Percentiles rank a stretch among this genome's conserved stretches.
Conservation (phyloP, 2,329 filamentous ascomycete species). For the Penicillium glabrum region DNA sequence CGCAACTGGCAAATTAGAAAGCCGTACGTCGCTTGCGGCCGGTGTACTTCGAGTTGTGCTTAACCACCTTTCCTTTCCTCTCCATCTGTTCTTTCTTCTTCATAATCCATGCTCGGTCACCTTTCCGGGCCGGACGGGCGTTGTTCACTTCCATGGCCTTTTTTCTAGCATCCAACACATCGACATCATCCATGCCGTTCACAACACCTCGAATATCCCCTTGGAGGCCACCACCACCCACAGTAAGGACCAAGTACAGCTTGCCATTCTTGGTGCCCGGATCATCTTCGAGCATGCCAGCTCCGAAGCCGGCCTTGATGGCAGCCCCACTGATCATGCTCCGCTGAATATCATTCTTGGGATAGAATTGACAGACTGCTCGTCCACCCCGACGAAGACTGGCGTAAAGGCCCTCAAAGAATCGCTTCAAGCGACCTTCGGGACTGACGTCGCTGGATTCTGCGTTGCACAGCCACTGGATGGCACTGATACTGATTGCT, state of each 20-base stretch:
- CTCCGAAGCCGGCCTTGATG: slow-evolving; percentile 91
- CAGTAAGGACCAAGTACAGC: slow-evolving; percentile 91
- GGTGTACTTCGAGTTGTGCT: slow-evolving; percentile 88
- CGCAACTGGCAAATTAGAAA: slow-evolving; percentile 47
- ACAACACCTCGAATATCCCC: slow-evolving; percentile 89
- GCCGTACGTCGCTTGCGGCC: slow-evolving; percentile 79
- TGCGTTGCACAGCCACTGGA: slow-evolving; percentile 99
- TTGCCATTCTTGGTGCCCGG: slow-evolving; percentile 95
- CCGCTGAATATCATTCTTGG: slow-evolving; percentile 89
- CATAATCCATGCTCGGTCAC: slow-evolving; percentile 52
- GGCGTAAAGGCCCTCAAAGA: slow-evolving; percentile 91
- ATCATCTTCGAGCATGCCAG: slow-evolving; percentile 92
- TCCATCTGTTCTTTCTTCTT: slow-evolving; percentile 87
- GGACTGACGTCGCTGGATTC: slow-evolving; percentile 83
- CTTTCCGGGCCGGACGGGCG: slow-evolving; percentile 45
- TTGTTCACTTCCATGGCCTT: slow-evolving; percentile 46
- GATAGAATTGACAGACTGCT: slow-evolving; percentile 97
- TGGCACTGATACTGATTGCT: slow-evolving; percentile 88
- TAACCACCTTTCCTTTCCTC: slow-evolving; percentile 90
- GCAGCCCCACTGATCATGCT: slow-evolving; percentile 90
- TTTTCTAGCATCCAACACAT: slow-evolving; percentile 70
- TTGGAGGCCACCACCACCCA: slow-evolving; percentile 67
- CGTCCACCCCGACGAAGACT: slow-evolving; percentile 78
- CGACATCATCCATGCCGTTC: slow-evolving; percentile 82
- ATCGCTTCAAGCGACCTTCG: slow-evolving; percentile 73